A percentile compares a stretch with the other conserved stretches of the same genome.
phyloP scores from a whole-genome alignment of 2,329 filamentous ascomycete genomes.

The Apiospora koreana region DNA sequence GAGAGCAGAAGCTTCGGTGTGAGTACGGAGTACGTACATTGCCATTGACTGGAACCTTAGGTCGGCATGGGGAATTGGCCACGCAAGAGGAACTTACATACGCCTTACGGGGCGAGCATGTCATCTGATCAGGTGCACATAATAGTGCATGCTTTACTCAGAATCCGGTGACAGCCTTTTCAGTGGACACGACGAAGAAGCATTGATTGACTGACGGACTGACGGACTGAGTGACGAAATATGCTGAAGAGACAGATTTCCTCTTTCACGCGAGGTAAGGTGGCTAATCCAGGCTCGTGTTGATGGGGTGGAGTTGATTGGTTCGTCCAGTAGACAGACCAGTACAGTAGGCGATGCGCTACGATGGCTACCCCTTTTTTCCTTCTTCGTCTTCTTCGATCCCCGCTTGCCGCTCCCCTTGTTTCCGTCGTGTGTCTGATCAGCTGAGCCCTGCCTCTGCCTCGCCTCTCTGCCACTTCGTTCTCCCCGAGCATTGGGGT shows the following conservation, averaged over 20 bases:
- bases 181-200: background rate
- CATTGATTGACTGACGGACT: background rate
- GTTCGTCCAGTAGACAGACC: background rate
- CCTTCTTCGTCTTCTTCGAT: background rate
- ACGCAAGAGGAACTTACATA: background rate
- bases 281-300: conserved; percentile 11
- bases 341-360: too few species aligned
- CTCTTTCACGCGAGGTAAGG: background rate
- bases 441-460: conserved; percentile 5
- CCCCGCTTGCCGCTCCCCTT: background rate
- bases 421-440: background rate
- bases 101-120: background rate
- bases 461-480: background rate
- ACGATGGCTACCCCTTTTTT: conserved; percentile 9
- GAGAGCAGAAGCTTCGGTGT: background rate
- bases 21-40: background rate
- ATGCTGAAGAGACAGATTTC: background rate
- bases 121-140: background rate
- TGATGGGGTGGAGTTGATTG: conserved; percentile 2
- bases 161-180: background rate
- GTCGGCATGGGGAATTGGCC: background rate
- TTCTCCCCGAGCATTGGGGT: background rate
- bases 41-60: background rate
- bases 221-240: background rate
- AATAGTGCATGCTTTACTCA: background rate